These are phyloP conservation scores for Kuraishia molischiana DNA, from an alignment of 805 yeast species.

Conservation along the genomic window DNA sequence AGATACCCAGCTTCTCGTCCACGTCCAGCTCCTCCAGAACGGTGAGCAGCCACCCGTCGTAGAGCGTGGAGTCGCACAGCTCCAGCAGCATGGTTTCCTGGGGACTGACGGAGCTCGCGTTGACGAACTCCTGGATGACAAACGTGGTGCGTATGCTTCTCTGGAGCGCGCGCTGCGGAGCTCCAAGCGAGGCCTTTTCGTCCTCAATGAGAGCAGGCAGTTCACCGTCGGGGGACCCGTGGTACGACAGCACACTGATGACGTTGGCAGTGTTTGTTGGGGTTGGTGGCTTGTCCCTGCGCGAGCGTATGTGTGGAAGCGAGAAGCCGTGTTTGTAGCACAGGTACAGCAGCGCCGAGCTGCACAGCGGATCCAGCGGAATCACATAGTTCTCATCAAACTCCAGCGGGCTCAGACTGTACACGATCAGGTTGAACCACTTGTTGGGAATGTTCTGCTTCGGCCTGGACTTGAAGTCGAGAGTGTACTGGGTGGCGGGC, in stretches of 20 bases:
- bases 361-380: slow-evolving; percentile 53
- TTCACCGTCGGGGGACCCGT: slow-evolving; percentile 37
- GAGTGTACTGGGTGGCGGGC: slow-evolving; percentile 15
- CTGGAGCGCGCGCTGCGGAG: slow-evolving; percentile 14
- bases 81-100: slow-evolving; percentile 25
- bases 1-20: slow-evolving; percentile 1
- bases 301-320: slow-evolving; percentile 25
- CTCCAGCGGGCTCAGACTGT: slow-evolving; percentile 26
- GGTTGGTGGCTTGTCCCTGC: slow-evolving; percentile 1
- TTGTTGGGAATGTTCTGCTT: slow-evolving; percentile 10
- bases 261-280: neutral
- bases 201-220: slow-evolving; percentile 53
- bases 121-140: slow-evolving; percentile 24
- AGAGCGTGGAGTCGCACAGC: slow-evolving; percentile 35
- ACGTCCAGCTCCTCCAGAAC: slow-evolving; percentile 13
- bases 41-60: slow-evolving; percentile 38
- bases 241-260: slow-evolving; percentile 28
- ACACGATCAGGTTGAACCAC: slow-evolving; percentile 44
- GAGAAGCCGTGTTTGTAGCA: slow-evolving; percentile 31
- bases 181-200: slow-evolving; percentile 17
- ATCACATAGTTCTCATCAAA: slow-evolving; percentile 19
- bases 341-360: slow-evolving; percentile 34
- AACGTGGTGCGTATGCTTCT: slow-evolving; percentile 27
- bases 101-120: slow-evolving; percentile 19
- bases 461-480: slow-evolving; percentile 4